Conservation (phyloP, 2,329 filamentous ascomycete genomes). For the Diaporthe vaccinii region DNA sequence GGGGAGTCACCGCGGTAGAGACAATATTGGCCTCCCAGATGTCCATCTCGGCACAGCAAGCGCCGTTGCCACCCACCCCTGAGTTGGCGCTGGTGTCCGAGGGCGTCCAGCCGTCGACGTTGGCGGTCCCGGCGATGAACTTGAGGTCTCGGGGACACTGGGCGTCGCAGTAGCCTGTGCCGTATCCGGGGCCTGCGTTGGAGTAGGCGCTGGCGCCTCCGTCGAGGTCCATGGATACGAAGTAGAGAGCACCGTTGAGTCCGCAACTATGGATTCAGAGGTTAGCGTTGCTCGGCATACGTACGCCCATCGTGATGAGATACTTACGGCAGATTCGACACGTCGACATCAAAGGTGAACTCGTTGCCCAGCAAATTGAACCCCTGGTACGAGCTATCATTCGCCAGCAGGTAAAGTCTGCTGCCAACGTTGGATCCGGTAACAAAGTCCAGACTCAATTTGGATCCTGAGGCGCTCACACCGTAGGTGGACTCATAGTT, state of each 20-base stretch:
- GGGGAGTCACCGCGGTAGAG: constrained; percentile 70
- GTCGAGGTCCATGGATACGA: constrained; percentile 44
- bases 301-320: neutral
- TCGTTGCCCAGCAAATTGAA: constrained; percentile 73
- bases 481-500: constrained; percentile 67
- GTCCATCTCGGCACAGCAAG: constrained; percentile 69
- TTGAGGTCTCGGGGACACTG: constrained; percentile 55
- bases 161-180: constrained; percentile 60
- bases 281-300: constrained; percentile 45
- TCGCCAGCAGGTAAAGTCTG: constrained; percentile 50
- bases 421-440: constrained; percentile 54
- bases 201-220: constrained; percentile 57
- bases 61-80: constrained; percentile 62
- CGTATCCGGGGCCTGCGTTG: constrained; percentile 56
- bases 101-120: constrained; percentile 59
- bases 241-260: constrained; percentile 74
- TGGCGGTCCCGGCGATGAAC: constrained; percentile 57
- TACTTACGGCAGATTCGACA: constrained; percentile 71
- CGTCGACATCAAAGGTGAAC: constrained; percentile 76
- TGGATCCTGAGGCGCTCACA: constrained; percentile 61
- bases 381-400: constrained; percentile 53
- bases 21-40: constrained; percentile 74
- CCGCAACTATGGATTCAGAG: constrained; percentile 59
- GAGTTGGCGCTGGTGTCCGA: constrained; percentile 65
- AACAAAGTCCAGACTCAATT: constrained; percentile 62